Evolutionary conservation across 805 yeast species (phyloP).

Genomic region (Barnettozyma californica): DNA sequence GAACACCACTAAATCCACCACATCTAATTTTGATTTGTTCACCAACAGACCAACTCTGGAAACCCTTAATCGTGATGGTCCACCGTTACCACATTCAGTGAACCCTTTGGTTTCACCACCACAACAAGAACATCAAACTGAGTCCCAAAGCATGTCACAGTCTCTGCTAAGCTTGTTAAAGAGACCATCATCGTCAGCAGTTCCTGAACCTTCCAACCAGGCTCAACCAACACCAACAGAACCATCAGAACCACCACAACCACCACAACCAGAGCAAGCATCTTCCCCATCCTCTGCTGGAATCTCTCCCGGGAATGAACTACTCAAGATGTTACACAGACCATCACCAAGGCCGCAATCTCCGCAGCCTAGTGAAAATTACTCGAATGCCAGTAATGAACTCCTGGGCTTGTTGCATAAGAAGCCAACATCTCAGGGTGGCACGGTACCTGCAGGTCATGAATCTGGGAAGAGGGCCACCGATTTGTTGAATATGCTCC

Average conservation of each 20-base stretch:
- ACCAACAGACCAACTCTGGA: slow-evolving; percentile 3
- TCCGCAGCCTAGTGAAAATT: slow-evolving; percentile 1
- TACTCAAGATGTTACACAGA: slow-evolving; percentile 11
- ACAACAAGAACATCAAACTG: not conserved
- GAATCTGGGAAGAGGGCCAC: slow-evolving; percentile 16
- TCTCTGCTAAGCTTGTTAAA: slow-evolving; percentile 5
- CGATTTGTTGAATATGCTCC: slow-evolving; percentile 17
- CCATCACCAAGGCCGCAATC: slow-evolving; percentile 1
- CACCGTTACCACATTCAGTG: not conserved
- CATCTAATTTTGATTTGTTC: not conserved
- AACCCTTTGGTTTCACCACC: not conserved
- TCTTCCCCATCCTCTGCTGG: slow-evolving; percentile 14
- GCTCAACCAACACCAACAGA: not conserved
- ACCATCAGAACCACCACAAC: not conserved
- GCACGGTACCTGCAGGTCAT: slow-evolving; percentile 2
- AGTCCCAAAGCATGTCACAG: not conserved
- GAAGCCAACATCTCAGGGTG: slow-evolving; percentile 3
- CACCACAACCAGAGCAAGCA: too few species aligned
- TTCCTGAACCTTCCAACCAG: not conserved
- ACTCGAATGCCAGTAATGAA: slow-evolving; percentile 5
- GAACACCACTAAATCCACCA: too few species aligned
- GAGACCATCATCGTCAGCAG: not conserved
- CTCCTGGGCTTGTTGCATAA: slow-evolving; percentile 13
- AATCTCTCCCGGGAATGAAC: slow-evolving; percentile 13
- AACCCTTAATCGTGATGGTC: not conserved